Percentiles rank a stretch among this genome's conserved stretches.
phyloP scores from a whole-genome alignment of 2,329 filamentous ascomycete species.

The Fusarium dimerum region DNA sequence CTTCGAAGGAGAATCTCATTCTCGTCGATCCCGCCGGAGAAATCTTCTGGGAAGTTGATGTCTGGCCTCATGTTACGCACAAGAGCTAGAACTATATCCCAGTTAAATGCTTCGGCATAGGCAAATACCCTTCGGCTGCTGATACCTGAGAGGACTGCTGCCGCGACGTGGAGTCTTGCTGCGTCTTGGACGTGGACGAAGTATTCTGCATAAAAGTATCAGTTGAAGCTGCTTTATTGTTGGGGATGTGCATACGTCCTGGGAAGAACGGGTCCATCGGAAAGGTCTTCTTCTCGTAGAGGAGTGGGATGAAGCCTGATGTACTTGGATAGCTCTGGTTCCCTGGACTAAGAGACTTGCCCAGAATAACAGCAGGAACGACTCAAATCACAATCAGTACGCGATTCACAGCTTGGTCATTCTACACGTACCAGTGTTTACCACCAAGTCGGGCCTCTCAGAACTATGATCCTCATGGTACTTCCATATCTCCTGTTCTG shows the following conservation, averaged over 20 bases:
- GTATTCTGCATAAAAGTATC: neutral
- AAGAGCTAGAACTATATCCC: neutral
- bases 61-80: neutral
- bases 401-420: rapidly evolving
- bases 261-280: neutral
- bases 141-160: neutral
- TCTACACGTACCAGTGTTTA: constrained; percentile 28
- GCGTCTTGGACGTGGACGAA: constrained; percentile 6
- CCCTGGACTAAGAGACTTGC: constrained; percentile 16
- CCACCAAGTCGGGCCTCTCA: constrained; percentile 28
- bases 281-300: constrained; percentile 17
- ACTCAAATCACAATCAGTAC: constrained; percentile 8
- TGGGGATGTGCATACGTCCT: neutral
- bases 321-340: constrained; percentile 28
- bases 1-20: constrained; percentile 1
- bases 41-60: neutral
- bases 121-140: constrained; percentile 2
- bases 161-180: constrained; percentile 4
- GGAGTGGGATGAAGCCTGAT: constrained; percentile 9
- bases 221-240: neutral
- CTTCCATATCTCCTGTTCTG: constrained; percentile 41
- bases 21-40: constrained; percentile 1
- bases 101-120: neutral
- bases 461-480: constrained; percentile 26
- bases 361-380: constrained; percentile 32